phyloP scores from a whole-genome alignment of 768 basidiomycete genomes.

The Leccinum disarticulatum region DNA sequence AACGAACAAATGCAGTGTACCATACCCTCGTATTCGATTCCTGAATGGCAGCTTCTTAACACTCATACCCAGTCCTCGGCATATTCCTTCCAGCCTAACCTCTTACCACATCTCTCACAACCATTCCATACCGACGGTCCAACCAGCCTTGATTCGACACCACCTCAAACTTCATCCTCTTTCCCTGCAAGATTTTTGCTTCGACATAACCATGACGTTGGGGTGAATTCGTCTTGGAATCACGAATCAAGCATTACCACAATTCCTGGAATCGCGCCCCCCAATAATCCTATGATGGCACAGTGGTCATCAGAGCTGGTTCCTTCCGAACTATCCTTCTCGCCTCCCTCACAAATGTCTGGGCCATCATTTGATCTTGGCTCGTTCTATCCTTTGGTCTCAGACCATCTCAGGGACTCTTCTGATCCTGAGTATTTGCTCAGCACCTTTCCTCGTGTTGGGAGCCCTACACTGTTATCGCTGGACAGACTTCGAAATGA shows the following conservation, averaged over 20 bases:
- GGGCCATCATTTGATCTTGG: neutral
- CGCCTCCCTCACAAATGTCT: neutral
- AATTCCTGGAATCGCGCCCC: neutral
- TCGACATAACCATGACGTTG: constrained; percentile 9
- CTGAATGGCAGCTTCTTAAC: constrained; percentile 10
- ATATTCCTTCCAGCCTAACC: neutral
- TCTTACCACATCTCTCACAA: neutral
- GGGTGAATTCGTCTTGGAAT: neutral
- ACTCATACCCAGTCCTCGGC: constrained; percentile 1
- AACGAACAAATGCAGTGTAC: constrained; percentile 4
- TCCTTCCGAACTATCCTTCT: neutral
- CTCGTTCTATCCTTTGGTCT: neutral
- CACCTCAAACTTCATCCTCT: neutral
- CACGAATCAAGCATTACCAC: neutral
- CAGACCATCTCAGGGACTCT: constrained; percentile 4
- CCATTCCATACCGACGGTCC: constrained; percentile 6
- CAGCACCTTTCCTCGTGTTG: neutral
- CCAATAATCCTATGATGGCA: constrained; percentile 3
- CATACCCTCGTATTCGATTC: neutral
- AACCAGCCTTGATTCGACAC: neutral
- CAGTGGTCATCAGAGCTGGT: constrained; percentile 4
- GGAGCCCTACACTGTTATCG: constrained; percentile 6
- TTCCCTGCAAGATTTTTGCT: neutral
- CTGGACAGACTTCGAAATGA: constrained; percentile 4
- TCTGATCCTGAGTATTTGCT: constrained; percentile 1